A percentile compares a stretch with the other conserved stretches of the same genome.
Evolutionary conservation across 768 basidiomycete genomes (phyloP).

Genomic region (Glaciozyma antarctica): DNA sequence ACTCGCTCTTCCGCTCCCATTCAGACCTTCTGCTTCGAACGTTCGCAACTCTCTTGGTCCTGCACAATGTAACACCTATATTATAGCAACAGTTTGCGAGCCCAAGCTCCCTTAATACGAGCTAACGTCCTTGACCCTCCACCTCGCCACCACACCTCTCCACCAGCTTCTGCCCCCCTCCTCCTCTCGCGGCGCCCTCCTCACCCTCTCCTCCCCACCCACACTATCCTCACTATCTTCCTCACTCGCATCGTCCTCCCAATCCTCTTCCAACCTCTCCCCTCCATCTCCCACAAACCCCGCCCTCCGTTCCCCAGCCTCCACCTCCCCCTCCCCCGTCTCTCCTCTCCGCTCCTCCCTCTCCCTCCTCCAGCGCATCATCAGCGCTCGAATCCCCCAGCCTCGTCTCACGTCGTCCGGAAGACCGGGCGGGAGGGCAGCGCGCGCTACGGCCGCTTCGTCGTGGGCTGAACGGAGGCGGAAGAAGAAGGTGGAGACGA

Average conservation of each 20-base stretch:
- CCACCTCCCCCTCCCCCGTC: conserved; percentile 11
- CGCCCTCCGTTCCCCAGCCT: conserved; percentile 13
- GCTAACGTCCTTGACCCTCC: neutral
- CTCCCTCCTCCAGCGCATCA: conserved; percentile 26
- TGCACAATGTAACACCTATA: no score
- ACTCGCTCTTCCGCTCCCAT: no score
- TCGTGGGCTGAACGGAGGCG: conserved; percentile 21
- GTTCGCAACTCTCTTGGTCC: no score
- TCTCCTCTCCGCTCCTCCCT: conserved; percentile 23
- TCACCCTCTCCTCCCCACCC: neutral
- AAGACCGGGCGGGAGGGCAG: conserved; percentile 18
- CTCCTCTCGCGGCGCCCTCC: neutral
- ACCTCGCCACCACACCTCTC: neutral
- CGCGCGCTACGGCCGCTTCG: conserved; percentile 14
- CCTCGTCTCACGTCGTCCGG: conserved; percentile 25
- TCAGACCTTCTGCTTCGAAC: no score
- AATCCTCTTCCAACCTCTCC: conserved; percentile 8
- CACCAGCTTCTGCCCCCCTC: neutral
- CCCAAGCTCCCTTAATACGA: neutral
- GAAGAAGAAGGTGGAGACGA: conserved; percentile 16
- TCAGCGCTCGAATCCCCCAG: conserved; percentile 25
- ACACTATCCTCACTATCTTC: neutral
- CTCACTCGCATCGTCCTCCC: conserved; percentile 1
- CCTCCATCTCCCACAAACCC: conserved; percentile 24
- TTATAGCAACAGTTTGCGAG: no score